Percentiles rank a stretch among this genome's conserved stretches.
These are phyloP conservation scores for Candida pseudoviswanathii DNA, from an alignment of 1,139 yeast genomes.

Conservation along the genomic window DNA sequence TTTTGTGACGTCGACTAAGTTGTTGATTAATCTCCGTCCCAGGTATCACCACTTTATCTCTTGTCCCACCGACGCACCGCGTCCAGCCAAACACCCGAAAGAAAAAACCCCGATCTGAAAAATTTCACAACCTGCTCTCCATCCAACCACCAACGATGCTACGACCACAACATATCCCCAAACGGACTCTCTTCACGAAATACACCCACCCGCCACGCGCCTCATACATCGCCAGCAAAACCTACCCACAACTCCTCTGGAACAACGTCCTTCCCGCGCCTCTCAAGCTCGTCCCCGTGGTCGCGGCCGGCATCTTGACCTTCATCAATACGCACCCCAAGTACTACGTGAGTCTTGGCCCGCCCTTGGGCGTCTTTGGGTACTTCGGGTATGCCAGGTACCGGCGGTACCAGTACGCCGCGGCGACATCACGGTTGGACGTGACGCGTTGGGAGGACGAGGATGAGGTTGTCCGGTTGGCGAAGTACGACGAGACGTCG, in stretches of 20 bases:
- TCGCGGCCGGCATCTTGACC: constrained; percentile 29
- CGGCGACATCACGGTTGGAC: constrained; percentile 14
- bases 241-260: constrained; percentile 30
- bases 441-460: constrained; percentile 7
- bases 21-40: too few relatives aligned
- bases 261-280: constrained; percentile 28
- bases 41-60: too few relatives aligned
- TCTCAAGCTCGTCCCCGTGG: constrained; percentile 31
- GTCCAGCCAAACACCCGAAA: background rate
- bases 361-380: constrained; percentile 35
- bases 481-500: constrained; percentile 37
- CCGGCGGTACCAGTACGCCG: constrained; percentile 21
- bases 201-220: constrained; percentile 32
- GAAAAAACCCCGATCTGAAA: background rate
- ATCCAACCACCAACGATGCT: background rate
- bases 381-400: constrained; percentile 25
- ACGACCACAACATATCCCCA: constrained; percentile 1
- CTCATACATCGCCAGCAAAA: constrained; percentile 29
- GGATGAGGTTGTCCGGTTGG: constrained; percentile 23
- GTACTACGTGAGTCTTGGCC: constrained; percentile 35
- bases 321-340: constrained; percentile 43
- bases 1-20: too few relatives aligned
- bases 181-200: constrained; percentile 5
- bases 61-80: too few relatives aligned
- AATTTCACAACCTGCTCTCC: background rate